A percentile compares a stretch with the other conserved stretches of the same genome.
Conservation (phyloP, 306 rosid genomes). For the Argentina anserina region DNA sequence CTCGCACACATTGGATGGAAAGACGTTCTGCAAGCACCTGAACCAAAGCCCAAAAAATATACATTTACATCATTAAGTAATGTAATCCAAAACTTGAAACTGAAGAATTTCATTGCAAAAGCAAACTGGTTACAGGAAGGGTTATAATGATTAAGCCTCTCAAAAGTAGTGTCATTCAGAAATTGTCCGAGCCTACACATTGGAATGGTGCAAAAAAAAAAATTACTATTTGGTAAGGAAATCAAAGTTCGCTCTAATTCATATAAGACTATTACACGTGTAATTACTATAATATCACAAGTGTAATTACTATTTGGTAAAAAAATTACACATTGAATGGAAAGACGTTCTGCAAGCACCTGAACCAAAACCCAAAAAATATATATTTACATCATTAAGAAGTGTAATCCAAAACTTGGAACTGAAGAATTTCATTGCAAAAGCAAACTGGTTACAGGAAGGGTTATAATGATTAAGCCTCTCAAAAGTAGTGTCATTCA, state of each 20-base stretch:
- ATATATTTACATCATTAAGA: neutral
- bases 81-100: neutral
- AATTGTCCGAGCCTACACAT: too few relatives aligned
- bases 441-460: neutral
- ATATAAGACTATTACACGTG: too few relatives aligned
- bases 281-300: neutral
- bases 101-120: neutral
- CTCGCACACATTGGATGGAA: constrained; percentile 96
- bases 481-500: too few relatives aligned
- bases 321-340: constrained; percentile 85
- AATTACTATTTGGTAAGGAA: neutral
- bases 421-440: neutral
- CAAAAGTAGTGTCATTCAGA: too few relatives aligned
- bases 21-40: constrained; percentile 80
- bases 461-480: neutral
- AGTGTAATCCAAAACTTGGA: neutral
- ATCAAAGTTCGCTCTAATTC: neutral
- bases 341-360: constrained; percentile 87
- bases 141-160: neutral
- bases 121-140: neutral
- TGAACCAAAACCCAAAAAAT: constrained; percentile 18
- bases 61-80: neutral
- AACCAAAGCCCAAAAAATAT: constrained; percentile 7
- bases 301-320: too few relatives aligned
- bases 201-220: neutral